Conservation (phyloP, 139 green algal genomes). For the Picochlorum sp. region DNA sequence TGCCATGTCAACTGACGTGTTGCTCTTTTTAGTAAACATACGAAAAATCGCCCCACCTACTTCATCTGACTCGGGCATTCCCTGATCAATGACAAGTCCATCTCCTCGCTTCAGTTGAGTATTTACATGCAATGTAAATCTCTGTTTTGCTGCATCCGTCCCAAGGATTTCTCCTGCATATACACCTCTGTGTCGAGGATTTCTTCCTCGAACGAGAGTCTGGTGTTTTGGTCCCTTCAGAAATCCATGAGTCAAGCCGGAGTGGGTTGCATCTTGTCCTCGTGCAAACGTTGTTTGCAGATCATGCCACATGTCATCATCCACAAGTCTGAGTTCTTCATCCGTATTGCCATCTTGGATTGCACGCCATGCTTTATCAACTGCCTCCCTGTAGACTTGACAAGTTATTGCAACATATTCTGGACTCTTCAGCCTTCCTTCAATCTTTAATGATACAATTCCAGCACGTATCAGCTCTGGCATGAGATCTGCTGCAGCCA, state of each 20-base stretch:
- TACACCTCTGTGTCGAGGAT: constrained; percentile 60
- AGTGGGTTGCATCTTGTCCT: constrained; percentile 61
- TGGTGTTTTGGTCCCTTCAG: constrained; percentile 66
- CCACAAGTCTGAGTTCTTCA: background rate
- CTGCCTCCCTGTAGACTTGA: constrained; percentile 39
- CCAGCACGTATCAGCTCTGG: constrained; percentile 56
- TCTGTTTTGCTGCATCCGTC: background rate
- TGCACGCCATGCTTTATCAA: constrained; percentile 65
- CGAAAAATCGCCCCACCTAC: constrained; percentile 48
- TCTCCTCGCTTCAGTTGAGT: constrained; percentile 50
- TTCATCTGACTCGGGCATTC: constrained; percentile 47
- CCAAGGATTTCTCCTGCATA: constrained; percentile 30
- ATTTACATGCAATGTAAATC: constrained; percentile 13
- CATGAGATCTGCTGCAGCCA: constrained; percentile 53
- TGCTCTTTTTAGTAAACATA: constrained; percentile 5
- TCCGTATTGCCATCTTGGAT: background rate
- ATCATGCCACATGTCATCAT: constrained; percentile 19
- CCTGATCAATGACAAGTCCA: constrained; percentile 71
- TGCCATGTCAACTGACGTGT: background rate
- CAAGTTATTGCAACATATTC: constrained; percentile 81
- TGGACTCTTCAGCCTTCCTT: constrained; percentile 69
- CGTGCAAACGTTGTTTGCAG: constrained; percentile 66
- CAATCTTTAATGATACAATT: constrained; percentile 67
- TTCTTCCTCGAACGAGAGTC: constrained; percentile 56
- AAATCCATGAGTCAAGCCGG: constrained; percentile 67